Base-by-base conservation (phyloP, 768 basidiomycete species). In the Tubosaeta sp. region DNA sequence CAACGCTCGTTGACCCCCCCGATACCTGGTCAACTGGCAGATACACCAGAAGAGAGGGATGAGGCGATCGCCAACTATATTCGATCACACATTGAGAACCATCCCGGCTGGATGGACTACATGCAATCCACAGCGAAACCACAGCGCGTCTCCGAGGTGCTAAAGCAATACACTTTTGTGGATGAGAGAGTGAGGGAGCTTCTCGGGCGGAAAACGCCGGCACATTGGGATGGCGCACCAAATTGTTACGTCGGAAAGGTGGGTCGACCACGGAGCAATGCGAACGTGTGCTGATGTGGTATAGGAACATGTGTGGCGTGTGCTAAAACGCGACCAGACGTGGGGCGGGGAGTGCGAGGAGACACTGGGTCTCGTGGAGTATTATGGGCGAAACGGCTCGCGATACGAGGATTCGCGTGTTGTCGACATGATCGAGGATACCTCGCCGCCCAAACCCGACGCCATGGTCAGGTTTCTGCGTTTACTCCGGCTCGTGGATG, bases 381-480 rank as follows among this genome's bases (percentile, higher is more conserved):
- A 78, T 46, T 87, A 87, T 58, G 86, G 86, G 3, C 73, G 76
- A 25, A 64, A 74, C 9, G 84, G 84, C 6, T 66, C 62, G 22
- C 74, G 76, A 25, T 69, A 65, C 48, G 73, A 76, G 61, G 78
- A 86, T 54, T 57, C 73, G 22, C 68, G 73, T 21, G 77, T 86
- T 21, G 56, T 76, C 14, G 72, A 70, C 36, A 73, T 83, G 72
- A 62, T 83, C 34, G 66, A 79, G 30, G 80, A 83, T 54, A 65
- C 67, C 6, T 69, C 67, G 10, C 56, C 55, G 30, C 75, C 77
- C 3, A 69, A 64, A 32, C 66, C 73, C n/a, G 79, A 83, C 51
- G 68, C 76, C 11, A 70, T 74, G 53, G 75, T 78, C 51, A 70
- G 59, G 47, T 72, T 84, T 40, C 60, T 83, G 54, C 71, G 68